phyloP scores from a whole-genome alignment of 257 asterid species.

The Avicennia marina region DNA sequence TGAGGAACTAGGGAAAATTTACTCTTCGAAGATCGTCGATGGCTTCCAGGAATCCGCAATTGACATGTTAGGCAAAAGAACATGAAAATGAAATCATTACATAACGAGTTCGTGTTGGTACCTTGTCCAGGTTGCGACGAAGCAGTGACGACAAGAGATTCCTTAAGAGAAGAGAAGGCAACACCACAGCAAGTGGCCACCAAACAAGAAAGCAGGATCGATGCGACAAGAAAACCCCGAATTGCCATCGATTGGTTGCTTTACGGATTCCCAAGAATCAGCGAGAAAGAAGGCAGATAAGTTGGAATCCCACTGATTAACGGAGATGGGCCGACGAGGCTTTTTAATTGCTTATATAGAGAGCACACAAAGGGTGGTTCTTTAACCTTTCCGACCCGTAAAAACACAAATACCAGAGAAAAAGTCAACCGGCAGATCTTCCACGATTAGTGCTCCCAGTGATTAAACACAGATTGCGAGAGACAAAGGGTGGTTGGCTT shows the following conservation, averaged over 20 bases:
- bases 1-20: too few relatives aligned
- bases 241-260: constrained; percentile 24
- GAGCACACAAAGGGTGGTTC: not conserved
- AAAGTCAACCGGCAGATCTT: constrained; percentile 22
- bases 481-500: constrained; percentile 1
- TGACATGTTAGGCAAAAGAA: too few relatives aligned
- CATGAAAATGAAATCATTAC: too few relatives aligned
- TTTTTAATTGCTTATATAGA: constrained; percentile 14
- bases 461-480: not conserved
- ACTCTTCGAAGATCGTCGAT: too few relatives aligned
- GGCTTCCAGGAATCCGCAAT: too few relatives aligned
- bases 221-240: constrained; percentile 11
- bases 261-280: not conserved
- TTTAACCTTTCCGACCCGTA: not conserved
- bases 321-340: not conserved
- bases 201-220: constrained; percentile 27
- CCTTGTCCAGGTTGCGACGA: constrained; percentile 29
- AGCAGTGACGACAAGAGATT: constrained; percentile 26
- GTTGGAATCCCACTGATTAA: not conserved
- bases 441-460: not conserved
- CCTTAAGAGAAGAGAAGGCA: constrained; percentile 25
- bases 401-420: too few relatives aligned
- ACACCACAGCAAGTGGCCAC: constrained; percentile 22
- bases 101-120: too few relatives aligned
- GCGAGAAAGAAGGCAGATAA: not conserved